Base-by-base conservation (phyloP, 768 basidiomycete genomes). In the Kwoniella dejecticola region DNA sequence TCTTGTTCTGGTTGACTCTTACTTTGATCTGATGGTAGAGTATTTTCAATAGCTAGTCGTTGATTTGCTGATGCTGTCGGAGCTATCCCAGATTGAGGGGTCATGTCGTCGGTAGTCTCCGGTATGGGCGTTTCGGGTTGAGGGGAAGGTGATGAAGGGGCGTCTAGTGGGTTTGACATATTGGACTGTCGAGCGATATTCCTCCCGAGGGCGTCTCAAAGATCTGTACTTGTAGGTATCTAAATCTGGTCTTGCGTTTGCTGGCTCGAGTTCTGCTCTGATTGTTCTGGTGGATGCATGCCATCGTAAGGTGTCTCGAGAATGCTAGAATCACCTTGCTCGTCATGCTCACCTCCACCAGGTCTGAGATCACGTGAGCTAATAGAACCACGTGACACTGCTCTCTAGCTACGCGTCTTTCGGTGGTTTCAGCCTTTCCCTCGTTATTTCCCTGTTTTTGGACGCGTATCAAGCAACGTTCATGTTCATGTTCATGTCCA, bases 111-210 rank as follows among this genome's bases (percentile, higher is more conserved):
- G n/a, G 36, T 44, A 1, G 65, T 31, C 21, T 50, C 52, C 29
- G 60, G 60, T 17, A 52, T 27, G 5, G 52, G 52, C 0, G 60
- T 55, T 12, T 27, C 12, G 17, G 57, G 24, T 40, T 46, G 44
- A n/a, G 52, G 60, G 3, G 60, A 29, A 29, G 42, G 31, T 27
- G 42, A 23, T 17, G 13, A 26, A 15, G 60, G 60, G 6, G 53
- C 44, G 46, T 67, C 69, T 30, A 70, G 60, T 12, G 69, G 69
- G 44, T 62, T 62, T 6, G 42, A 54, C 60, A 62, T 62, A 19
- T 29, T 15, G 52, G 13, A 13, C 3, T 10, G 27, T 55, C 11
- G 36, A 40, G 11, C 24, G 17, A 36, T n/a, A 30, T n/a, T n/a
- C n/a, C n/a, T n/a, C n/a, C n/a, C n/a, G n/a, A n/a, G n/a, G n/a